Base-by-base conservation (phyloP, 1,139 yeast species). In the Yamadazyma atmosphaerica region DNA sequence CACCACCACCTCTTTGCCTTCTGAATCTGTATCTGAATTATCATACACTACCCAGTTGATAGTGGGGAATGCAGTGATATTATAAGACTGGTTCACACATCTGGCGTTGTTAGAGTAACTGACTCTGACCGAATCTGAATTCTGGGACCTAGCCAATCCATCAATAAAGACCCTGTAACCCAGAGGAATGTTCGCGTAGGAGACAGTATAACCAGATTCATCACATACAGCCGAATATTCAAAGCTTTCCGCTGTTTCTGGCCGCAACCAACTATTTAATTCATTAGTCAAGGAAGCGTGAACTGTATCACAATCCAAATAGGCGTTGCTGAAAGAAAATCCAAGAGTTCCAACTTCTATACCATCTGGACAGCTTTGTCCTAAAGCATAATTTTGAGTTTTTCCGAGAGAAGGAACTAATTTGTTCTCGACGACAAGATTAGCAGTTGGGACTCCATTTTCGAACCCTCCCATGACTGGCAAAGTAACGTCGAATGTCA, bases 101-200 rank as follows among this genome's bases (percentile, higher is more conserved):
- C 17, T 17, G 18, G 34, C 46, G 10, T 10, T 34, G 28, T 47
- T 41, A 7, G 35, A 29, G 28, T 46, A 45, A 6, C 4, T 10
- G 7, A 36, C 33, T 2, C 10, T 9, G 12, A 42, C 32, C 3
- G 37, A 10, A 9, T 9, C 16, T 5, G 19, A n/a, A 9, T 16
- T 7, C 12, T 28, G 31, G n/a, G 19, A 16, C 16, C 13, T 11
- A 15, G 40, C 38, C 11, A 54, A 41, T 3, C 47, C 47, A 41
- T 53, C 61, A 29, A 64, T 42, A 41, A 51, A 64, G n/a, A 65
- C 63, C 26, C 66, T 49, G 42, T 49, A 61, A 3, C 68, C 69
- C 3, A 63, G 58, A 2, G 69, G 67, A 24, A 63, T 39, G 37
- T 56, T 54, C 1, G 30, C 14, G 41, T 54, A 63, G 7, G 37